A percentile compares a stretch with the other conserved stretches of the same genome.
Evolutionary conservation across 2,329 filamentous ascomycete species (phyloP).

Genomic region (Neobulgaria alba): DNA sequence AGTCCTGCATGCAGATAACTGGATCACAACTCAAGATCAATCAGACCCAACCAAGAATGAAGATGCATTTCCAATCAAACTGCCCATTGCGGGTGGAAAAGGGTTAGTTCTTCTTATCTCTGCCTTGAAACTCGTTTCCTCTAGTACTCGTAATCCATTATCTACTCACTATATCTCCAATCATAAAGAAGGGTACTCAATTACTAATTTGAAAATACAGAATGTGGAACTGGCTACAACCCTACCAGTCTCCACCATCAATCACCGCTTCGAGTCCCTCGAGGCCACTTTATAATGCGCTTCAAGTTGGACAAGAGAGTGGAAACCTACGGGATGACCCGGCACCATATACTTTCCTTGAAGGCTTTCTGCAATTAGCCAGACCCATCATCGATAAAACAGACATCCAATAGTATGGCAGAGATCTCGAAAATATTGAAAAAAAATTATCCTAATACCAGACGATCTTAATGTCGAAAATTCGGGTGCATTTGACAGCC

Average conservation of each 20-base stretch:
- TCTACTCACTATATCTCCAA: too few species aligned
- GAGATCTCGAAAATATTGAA: not conserved
- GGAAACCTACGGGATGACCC: not conserved
- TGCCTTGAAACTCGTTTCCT: too few species aligned
- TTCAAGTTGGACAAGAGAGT: not conserved
- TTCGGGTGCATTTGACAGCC: too few species aligned
- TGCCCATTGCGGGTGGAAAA: conserved; percentile 7
- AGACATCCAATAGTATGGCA: not conserved
- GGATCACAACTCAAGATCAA: not conserved
- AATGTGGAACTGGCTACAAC: conserved; percentile 11
- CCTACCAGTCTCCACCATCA: conserved; percentile 1
- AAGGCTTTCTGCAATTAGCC: conserved; percentile 4
- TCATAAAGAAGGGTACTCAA: too few species aligned
- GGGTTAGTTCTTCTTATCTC: conserved; percentile 3
- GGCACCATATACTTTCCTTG: conserved; percentile 3
- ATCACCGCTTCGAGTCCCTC: not conserved
- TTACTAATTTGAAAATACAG: too few species aligned
- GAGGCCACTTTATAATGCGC: conserved; percentile 2
- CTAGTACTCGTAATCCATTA: not conserved
- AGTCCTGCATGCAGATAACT: conserved; percentile 3
- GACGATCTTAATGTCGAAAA: too few species aligned
- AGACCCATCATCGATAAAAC: not conserved
- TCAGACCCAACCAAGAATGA: too few species aligned
- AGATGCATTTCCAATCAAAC: conserved; percentile 3
- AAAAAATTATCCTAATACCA: too few species aligned